Evolutionary conservation across 106 monocot species (phyloP).

Genomic region (Acorus calamus): DNA sequence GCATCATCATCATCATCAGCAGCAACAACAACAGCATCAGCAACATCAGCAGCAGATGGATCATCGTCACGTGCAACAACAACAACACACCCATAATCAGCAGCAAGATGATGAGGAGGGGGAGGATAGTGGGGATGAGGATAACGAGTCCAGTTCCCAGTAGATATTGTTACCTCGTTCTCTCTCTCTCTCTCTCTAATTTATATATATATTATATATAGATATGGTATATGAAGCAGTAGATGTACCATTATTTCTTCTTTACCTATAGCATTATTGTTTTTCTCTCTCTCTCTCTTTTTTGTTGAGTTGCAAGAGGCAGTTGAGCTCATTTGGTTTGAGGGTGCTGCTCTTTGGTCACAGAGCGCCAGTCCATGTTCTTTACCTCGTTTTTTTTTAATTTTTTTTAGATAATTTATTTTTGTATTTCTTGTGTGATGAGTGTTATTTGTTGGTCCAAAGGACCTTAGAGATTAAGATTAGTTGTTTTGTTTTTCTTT

Average conservation of each 20-base stretch:
- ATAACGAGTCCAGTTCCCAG: slow-evolving; percentile 48
- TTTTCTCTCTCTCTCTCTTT: no score
- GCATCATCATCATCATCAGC: slow-evolving; percentile 18
- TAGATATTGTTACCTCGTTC: neutral
- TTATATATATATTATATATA: no score
- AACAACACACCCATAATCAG: slow-evolving; percentile 16
- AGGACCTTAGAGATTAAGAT: neutral
- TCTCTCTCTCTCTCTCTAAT: no score
- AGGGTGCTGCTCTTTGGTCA: neutral
- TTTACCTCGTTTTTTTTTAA: neutral
- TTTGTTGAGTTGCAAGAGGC: no score
- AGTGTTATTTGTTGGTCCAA: slow-evolving; percentile 8
- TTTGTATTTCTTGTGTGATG: neutral
- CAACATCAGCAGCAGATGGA: slow-evolving; percentile 1
- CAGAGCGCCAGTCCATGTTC: neutral
- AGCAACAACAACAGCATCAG: slow-evolving; percentile 26
- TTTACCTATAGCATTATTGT: no score
- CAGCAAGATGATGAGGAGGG: slow-evolving; percentile 20
- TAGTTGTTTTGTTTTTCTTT: no score
- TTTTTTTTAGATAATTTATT: neutral
- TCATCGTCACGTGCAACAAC: slow-evolving; percentile 20
- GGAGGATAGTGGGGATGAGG: slow-evolving; percentile 18
- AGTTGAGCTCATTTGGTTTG: neutral
- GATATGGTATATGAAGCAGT: no score
- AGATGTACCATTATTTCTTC: no score